phyloP scores from a whole-genome alignment of 2,329 filamentous ascomycete genomes.

The Gaeumannomyces tritici region DNA sequence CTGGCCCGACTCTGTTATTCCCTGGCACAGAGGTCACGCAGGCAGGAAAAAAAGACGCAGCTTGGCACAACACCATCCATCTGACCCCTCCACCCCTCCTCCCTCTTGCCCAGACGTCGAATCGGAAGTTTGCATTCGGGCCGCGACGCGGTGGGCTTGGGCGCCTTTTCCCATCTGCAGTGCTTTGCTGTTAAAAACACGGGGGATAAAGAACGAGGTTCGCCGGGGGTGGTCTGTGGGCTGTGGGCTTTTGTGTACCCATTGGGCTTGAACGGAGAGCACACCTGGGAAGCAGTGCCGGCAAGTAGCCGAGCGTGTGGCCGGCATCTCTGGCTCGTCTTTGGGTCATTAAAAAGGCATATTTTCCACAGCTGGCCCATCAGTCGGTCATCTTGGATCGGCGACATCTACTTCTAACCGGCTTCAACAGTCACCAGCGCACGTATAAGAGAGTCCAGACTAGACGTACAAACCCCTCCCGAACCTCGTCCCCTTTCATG shows the following conservation, averaged over 20 bases:
- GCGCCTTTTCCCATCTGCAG: not conserved
- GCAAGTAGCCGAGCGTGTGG: too few species aligned
- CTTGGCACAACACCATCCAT: not conserved
- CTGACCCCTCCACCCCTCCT: not conserved
- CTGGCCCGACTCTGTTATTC: not conserved
- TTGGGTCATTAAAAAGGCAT: not conserved
- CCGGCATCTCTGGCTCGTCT: not conserved
- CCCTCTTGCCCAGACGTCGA: not conserved
- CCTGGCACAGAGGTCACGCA: not conserved
- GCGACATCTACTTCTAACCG: too few species aligned
- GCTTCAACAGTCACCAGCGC: not conserved
- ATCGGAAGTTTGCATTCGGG: not conserved
- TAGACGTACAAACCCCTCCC: not conserved
- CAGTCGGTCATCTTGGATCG: not conserved
- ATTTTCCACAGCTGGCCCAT: not conserved
- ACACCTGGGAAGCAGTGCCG: not conserved
- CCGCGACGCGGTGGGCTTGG: not conserved
- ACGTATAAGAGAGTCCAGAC: not conserved
- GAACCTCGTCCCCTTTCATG: not conserved
- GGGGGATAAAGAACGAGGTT: not conserved
- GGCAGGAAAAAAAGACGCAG: not conserved
- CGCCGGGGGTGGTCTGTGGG: not conserved
- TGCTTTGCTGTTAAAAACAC: not conserved
- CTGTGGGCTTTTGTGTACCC: too few species aligned
- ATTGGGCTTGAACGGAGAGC: not conserved